These are phyloP conservation scores for Sclerotinia glacialis DNA, from an alignment of 2,329 filamentous ascomycete genomes.

Conservation along the genomic window DNA sequence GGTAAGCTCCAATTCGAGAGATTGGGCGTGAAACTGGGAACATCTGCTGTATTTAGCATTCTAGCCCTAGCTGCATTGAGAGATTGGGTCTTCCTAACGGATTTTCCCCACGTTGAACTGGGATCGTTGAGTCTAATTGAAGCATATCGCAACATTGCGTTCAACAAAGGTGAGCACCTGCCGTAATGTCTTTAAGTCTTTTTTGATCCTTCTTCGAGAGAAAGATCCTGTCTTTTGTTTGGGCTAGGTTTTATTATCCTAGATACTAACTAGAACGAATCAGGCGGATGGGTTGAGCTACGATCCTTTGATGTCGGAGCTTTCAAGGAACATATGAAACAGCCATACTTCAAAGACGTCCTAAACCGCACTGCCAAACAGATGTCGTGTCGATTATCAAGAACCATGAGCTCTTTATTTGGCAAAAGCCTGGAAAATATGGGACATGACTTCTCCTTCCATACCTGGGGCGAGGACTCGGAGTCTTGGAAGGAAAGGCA, in stretches of 20 bases:
- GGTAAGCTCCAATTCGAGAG: neutral
- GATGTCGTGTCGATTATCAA: slow-evolving; percentile 18
- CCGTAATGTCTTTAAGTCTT: neutral
- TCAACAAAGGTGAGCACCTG: neutral
- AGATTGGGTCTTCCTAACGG: neutral
- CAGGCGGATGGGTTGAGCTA: slow-evolving; percentile 24
- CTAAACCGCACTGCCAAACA: slow-evolving; percentile 16
- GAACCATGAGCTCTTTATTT: slow-evolving; percentile 19
- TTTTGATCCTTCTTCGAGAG: neutral
- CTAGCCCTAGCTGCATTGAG: slow-evolving; percentile 17
- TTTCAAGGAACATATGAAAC: slow-evolving; percentile 16
- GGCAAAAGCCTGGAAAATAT: too few species aligned
- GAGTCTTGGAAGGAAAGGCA: slow-evolving; percentile 17
- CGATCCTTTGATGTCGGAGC: slow-evolving; percentile 22
- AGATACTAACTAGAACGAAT: neutral
- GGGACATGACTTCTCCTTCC: neutral
- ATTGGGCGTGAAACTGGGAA: neutral
- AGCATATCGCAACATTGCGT: slow-evolving; percentile 1
- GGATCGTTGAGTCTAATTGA: neutral
- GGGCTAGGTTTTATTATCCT: neutral
- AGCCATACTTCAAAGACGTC: slow-evolving; percentile 14
- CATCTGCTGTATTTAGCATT: slow-evolving; percentile 9
- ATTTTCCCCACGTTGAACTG: neutral
- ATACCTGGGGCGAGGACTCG: slow-evolving; percentile 20
- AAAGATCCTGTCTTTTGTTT: too few species aligned